These are phyloP conservation scores for Spathaspora passalidarum DNA, from an alignment of 805 yeast species.

Conservation along the genomic window DNA sequence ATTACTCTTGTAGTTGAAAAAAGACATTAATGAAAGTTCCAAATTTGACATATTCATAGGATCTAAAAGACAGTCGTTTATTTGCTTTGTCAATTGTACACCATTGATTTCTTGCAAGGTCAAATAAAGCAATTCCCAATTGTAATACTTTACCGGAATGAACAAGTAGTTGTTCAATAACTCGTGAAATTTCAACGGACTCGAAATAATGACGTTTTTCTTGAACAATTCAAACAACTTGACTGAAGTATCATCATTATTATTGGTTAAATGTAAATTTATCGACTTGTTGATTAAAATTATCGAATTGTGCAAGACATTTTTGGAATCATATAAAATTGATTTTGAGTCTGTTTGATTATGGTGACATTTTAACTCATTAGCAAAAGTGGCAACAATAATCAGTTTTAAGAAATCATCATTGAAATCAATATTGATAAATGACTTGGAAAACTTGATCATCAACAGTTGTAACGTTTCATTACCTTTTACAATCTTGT, in stretches of 20 bases:
- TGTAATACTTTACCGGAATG: constrained; percentile 35
- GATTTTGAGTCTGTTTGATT: constrained; percentile 10
- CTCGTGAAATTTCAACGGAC: constrained; percentile 51
- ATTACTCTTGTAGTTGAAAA: constrained; percentile 9
- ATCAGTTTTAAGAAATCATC: constrained; percentile 23
- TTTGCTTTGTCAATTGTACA: constrained; percentile 10
- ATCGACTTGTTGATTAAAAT: constrained; percentile 48
- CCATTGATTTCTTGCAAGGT: constrained; percentile 46
- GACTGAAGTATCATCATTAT: constrained; percentile 1
- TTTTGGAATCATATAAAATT: constrained; percentile 31
- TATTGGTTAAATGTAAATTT: constrained; percentile 8
- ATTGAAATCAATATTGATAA: constrained; percentile 14
- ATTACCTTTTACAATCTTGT: constrained; percentile 12
- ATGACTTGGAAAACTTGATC: constrained; percentile 24
- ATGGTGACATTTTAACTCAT: constrained; percentile 28
- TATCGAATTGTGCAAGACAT: constrained; percentile 50
- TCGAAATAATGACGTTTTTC: constrained; percentile 46
- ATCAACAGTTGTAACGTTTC: constrained; percentile 15
- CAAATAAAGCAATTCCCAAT: constrained; percentile 45
- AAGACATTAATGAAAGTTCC: constrained; percentile 14
- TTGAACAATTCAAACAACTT: constrained; percentile 43
- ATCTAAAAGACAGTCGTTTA: constrained; percentile 8
- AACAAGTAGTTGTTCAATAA: constrained; percentile 47
- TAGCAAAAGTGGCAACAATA: constrained; percentile 28
- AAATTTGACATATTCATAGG: constrained; percentile 8